phyloP scores from a whole-genome alignment of 192 early-diverging fungal species.

The Linnemannia schmuckeri region DNA sequence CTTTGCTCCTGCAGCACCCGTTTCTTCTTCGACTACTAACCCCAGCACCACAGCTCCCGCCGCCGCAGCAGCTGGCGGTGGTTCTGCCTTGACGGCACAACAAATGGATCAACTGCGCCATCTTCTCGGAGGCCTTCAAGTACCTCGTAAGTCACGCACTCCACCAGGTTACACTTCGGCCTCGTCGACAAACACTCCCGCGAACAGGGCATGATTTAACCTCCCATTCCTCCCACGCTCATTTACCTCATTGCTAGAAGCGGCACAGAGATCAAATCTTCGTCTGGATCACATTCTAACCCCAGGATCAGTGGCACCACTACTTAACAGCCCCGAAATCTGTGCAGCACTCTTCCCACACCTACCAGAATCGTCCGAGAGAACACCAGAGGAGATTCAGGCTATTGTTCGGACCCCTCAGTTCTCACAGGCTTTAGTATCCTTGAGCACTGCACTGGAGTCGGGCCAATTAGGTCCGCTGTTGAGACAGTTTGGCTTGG shows the following conservation, averaged over 20 bases:
- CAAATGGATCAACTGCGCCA: constrained; percentile 62
- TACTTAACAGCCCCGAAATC: constrained; percentile 60
- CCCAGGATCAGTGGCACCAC: constrained; percentile 46
- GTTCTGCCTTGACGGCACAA: constrained; percentile 44
- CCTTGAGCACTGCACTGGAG: constrained; percentile 61
- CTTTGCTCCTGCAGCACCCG: constrained; percentile 37
- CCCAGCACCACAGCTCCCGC: background rate
- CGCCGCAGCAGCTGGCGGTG: constrained; percentile 10
- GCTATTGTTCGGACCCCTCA: constrained; percentile 65
- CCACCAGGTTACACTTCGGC: background rate
- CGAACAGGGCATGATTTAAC: background rate
- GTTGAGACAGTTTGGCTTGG: constrained; percentile 62
- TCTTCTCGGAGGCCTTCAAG: constrained; percentile 59
- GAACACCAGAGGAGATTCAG: constrained; percentile 60
- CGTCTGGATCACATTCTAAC: constrained; percentile 58
- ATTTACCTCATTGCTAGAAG: background rate
- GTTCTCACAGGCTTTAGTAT: constrained; percentile 66
- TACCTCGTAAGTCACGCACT: constrained; percentile 43
- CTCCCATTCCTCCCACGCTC: background rate
- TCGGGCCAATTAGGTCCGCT: constrained; percentile 68
- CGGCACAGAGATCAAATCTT: constrained; percentile 36
- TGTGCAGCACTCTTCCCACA: constrained; percentile 63
- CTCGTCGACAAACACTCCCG: background rate
- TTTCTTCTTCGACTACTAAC: background rate
- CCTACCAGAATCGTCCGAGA: constrained; percentile 57